phyloP scores from a whole-genome alignment of 129 eudicot genomes.

The Artemisia annua region DNA sequence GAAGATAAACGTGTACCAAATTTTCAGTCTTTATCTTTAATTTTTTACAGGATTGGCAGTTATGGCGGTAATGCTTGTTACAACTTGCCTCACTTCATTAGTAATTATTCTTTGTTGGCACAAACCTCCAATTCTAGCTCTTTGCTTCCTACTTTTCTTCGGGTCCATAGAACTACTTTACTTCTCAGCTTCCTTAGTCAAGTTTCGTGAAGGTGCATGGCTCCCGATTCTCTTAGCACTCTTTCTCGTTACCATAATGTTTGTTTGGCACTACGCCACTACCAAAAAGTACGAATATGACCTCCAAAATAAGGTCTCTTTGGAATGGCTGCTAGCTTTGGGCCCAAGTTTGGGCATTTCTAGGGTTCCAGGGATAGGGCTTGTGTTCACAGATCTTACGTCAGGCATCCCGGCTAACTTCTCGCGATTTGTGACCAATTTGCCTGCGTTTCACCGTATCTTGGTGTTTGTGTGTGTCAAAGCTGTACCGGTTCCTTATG shows the following conservation, averaged over 20 bases:
- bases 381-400: slow-evolving; percentile 73
- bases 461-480: slow-evolving; percentile 78
- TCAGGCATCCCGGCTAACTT: slow-evolving; percentile 90
- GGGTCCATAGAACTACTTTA: slow-evolving; percentile 72
- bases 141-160: slow-evolving; percentile 62
- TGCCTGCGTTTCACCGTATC: slow-evolving; percentile 87
- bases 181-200: slow-evolving; percentile 58
- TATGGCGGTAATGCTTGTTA: slow-evolving; percentile 72
- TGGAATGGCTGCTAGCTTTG: slow-evolving; percentile 75
- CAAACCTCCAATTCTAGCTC: slow-evolving; percentile 54
- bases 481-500: slow-evolving; percentile 65
- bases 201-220: slow-evolving; percentile 79
- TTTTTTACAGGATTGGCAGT: slow-evolving; percentile 63
- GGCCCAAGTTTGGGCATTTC: slow-evolving; percentile 68
- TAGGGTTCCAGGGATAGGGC: slow-evolving; percentile 80
- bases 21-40: slow-evolving; percentile 2
- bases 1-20: neutral
- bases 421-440: slow-evolving; percentile 71
- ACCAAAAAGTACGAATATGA: slow-evolving; percentile 74
- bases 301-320: slow-evolving; percentile 72
- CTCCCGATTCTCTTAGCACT: slow-evolving; percentile 50
- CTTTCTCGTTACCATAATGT: slow-evolving; percentile 61
- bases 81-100: slow-evolving; percentile 78
- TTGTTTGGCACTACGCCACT: slow-evolving; percentile 83
- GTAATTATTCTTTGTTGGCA: slow-evolving; percentile 74